These are phyloP conservation scores for Knufia fluminis DNA, from an alignment of 2,329 filamentous ascomycete species.

Conservation along the genomic window DNA sequence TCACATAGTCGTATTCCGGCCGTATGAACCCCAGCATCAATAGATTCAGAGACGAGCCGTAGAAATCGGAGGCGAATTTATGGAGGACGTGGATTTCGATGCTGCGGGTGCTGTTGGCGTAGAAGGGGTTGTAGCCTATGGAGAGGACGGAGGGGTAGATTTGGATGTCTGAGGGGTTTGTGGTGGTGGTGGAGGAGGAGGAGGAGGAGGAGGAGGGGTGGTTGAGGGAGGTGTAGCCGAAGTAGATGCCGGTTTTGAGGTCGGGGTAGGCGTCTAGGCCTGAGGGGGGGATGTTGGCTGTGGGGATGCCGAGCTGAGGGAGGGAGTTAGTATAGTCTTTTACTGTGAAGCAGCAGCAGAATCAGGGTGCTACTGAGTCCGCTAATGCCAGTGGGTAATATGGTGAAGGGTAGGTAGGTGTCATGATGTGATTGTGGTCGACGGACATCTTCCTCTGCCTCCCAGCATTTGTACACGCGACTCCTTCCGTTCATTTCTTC, in stretches of 20 bases:
- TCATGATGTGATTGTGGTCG: no score
- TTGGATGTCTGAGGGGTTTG: neutral
- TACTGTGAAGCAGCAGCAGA: no score
- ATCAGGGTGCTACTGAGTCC: no score
- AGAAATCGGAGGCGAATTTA: slow-evolving; percentile 61
- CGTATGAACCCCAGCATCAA: slow-evolving; percentile 79
- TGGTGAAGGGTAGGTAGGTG: no score
- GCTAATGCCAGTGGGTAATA: no score
- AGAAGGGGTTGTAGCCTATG: slow-evolving; percentile 96
- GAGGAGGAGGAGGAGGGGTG: no score
- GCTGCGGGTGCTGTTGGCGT: slow-evolving; percentile 81
- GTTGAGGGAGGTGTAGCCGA: slow-evolving; percentile 74
- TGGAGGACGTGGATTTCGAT: slow-evolving; percentile 73
- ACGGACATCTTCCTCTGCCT: no score
- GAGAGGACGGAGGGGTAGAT: slow-evolving; percentile 84
- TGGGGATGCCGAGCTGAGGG: slow-evolving; percentile 79
- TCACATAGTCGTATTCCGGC: slow-evolving; percentile 79
- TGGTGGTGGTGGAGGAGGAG: no score
- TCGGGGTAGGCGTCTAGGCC: slow-evolving; percentile 54
- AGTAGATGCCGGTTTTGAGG: slow-evolving; percentile 77
- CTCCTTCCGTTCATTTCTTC: no score
- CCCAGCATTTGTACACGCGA: no score
- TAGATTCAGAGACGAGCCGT: slow-evolving; percentile 68
- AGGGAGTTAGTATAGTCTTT: no score
- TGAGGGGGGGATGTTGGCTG: slow-evolving; percentile 70